phyloP scores from a whole-genome alignment of 2,329 filamentous ascomycete genomes.

The Scopulariopsis brevicaulis region DNA sequence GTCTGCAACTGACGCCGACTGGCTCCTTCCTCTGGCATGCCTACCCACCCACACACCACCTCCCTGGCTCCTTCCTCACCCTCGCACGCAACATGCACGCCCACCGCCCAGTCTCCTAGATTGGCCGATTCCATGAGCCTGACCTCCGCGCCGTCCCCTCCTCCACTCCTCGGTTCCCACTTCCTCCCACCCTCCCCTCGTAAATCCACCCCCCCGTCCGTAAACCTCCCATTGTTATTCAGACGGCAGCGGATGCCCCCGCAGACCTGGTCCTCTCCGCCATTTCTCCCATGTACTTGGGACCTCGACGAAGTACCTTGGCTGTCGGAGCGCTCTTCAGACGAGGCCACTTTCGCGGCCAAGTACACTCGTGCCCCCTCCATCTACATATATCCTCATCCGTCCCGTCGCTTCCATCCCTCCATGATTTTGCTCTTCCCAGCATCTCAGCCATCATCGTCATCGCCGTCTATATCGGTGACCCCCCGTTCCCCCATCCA shows the following conservation, averaged over 20 bases:
- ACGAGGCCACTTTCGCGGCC: slow-evolving; percentile 3
- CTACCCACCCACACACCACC: not conserved
- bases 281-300: not conserved
- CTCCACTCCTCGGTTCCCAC: not conserved
- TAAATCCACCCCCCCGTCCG: not conserved
- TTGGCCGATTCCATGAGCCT: slow-evolving; percentile 2
- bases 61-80: not conserved
- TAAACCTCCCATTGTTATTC: not conserved
- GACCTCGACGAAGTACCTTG: slow-evolving; percentile 1
- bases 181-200: not conserved
- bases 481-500: not conserved
- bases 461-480: not conserved
- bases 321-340: not conserved
- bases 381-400: slow-evolving; percentile 3
- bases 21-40: not conserved
- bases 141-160: not conserved
- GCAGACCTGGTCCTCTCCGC: not conserved
- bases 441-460: not conserved
- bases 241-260: not conserved
- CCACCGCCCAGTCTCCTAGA: not conserved
- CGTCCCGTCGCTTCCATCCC: not conserved
- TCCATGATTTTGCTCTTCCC: not conserved
- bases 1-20: not conserved
- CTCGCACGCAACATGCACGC: slow-evolving; percentile 2
- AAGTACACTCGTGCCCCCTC: slow-evolving; percentile 1